Conservation (phyloP, 2,329 filamentous ascomycete species). For the Trichoderma citrinoviride region DNA sequence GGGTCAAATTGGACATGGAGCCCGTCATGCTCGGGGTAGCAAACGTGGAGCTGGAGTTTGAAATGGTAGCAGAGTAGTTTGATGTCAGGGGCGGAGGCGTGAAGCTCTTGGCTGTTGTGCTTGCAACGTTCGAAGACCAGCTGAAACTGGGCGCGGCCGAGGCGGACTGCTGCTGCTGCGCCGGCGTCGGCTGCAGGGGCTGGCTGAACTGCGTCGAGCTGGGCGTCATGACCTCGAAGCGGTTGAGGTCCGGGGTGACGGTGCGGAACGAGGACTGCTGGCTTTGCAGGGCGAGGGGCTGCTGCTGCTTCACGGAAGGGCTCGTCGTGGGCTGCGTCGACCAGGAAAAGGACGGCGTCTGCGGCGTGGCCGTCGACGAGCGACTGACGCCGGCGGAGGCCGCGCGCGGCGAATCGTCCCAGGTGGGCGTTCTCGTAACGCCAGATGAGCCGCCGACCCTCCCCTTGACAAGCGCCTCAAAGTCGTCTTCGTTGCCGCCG, state of each 20-base stretch:
- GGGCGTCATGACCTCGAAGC: constrained; percentile 56
- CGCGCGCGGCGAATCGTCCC: constrained; percentile 46
- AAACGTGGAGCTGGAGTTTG: constrained; percentile 34
- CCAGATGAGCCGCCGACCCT: constrained; percentile 39
- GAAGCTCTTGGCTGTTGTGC: constrained; percentile 19
- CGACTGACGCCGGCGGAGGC: constrained; percentile 27
- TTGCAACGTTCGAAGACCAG: constrained; percentile 47
- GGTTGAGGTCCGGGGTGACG: constrained; percentile 57
- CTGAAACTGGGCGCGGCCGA: constrained; percentile 44
- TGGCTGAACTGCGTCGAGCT: constrained; percentile 62
- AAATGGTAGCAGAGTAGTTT: constrained; percentile 28
- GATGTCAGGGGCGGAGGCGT: constrained; percentile 32
- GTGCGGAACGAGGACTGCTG: constrained; percentile 51
- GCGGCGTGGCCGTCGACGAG: constrained; percentile 39
- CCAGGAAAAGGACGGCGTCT: constrained; percentile 60
- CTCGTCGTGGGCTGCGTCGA: constrained; percentile 53
- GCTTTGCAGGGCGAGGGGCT: constrained; percentile 32
- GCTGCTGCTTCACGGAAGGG: constrained; percentile 32
- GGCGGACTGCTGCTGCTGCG: constrained; percentile 26
- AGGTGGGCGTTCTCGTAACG: constrained; percentile 44
- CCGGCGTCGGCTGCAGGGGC: constrained; percentile 49
- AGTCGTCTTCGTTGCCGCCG: constrained; percentile 66
- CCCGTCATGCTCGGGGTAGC: constrained; percentile 39
- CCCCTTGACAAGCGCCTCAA: constrained; percentile 86
- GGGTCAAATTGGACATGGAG: constrained; percentile 49